A percentile compares a stretch with the other conserved stretches of the same genome.
Evolutionary conservation across 2,329 filamentous ascomycete genomes (phyloP).

Genomic region (Aspergillus viridinutans): DNA sequence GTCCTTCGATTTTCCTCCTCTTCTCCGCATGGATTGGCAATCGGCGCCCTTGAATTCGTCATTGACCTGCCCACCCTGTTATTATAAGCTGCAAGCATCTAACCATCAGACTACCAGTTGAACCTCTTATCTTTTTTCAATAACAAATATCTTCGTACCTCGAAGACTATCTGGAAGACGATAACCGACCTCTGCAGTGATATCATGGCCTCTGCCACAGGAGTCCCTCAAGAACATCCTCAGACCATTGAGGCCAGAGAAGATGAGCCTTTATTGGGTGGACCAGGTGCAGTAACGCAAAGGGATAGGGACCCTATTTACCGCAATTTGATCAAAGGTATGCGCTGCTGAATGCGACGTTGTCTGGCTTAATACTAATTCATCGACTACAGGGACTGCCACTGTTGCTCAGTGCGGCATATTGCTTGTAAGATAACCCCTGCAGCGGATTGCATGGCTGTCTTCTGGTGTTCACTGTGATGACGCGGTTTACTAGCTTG

Average conservation of each 20-base stretch:
- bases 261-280: constrained; percentile 67
- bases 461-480: background rate
- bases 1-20: background rate
- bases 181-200: background rate
- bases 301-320: constrained; percentile 59
- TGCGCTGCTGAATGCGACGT: constrained; percentile 17
- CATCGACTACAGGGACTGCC: constrained; percentile 64
- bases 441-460: background rate
- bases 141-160: background rate
- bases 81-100: background rate
- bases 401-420: constrained; percentile 74
- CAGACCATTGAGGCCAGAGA: constrained; percentile 45
- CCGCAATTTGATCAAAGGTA: constrained; percentile 72
- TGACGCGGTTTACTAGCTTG: constrained; percentile 46
- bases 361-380: background rate
- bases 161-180: background rate
- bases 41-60: background rate
- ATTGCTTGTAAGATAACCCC: constrained; percentile 53
- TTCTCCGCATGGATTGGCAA: background rate
- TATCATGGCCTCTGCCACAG: constrained; percentile 65
- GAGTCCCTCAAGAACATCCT: constrained; percentile 55
- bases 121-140: background rate
- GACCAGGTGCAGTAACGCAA: constrained; percentile 70
- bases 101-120: background rate
- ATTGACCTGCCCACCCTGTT: background rate